Evolutionary conservation across 2,329 filamentous ascomycete species (phyloP), one percentile per base, ranked within the genome.

Genomic region (Emmonsiellopsis sp.): DNA sequence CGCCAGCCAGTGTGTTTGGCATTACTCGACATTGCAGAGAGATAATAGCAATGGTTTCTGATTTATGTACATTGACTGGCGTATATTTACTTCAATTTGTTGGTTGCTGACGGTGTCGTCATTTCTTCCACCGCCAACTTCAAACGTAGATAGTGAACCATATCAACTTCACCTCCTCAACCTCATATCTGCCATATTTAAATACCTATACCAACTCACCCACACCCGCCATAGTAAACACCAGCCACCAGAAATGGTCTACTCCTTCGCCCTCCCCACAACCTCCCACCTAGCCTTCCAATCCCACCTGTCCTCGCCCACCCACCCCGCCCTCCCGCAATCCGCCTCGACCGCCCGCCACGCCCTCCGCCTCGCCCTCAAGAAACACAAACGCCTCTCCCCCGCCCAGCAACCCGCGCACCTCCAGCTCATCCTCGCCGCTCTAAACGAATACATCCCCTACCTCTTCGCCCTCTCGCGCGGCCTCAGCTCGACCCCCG

Each of bases 211-310:
- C 32, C 21, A n/a, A 40, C 37, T 45, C 49, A 47, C 55, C 55
- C 17, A 45, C 51, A 17, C 46, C 39, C 53, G 47, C 52, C 50
- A 33, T 43, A 33, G 10, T 42, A 40, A 14, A 49, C 11, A 34
- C 21, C 21, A 27, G 5, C 36, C 43, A 9, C 36, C 10, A 50
- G 48, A 34, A 44, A 97, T 97, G 93, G 91, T 92, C 34, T 97
- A 88, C 66, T 86, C 87, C 10, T 96, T 95, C 65, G 74, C 81
- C 9, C 82, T 97, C 34, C 91, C 93, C 2, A 97, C 92, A 0
- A 96, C 92, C 5, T 95, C 90, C 36, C 82, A 86, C 52, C 85
- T 95, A 65, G 85, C 87, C 51, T 92, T 95, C 66, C 86, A 87
- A 21, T 77, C 85, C 39, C 86, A 78, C 69, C 85, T 95, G 70